Conservation (phyloP, 176 grass and related monocot genomes). For the Avena insularis region DNA sequence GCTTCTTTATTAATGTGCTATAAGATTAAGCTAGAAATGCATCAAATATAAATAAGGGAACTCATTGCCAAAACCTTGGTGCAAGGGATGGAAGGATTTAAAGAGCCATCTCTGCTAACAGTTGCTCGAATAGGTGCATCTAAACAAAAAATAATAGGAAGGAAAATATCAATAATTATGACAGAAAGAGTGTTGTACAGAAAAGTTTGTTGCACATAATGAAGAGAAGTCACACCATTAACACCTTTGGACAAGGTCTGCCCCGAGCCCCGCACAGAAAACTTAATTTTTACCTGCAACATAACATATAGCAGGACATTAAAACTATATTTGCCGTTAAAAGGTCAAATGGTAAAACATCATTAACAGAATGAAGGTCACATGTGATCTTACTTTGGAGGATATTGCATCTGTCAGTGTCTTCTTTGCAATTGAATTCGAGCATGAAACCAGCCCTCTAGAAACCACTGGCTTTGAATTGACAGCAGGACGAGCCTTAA, state of each 20-base stretch:
- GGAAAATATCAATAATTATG: conserved; percentile 14
- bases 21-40: neutral
- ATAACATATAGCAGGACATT: conserved; percentile 43
- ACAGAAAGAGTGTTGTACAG: neutral
- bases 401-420: conserved; percentile 45
- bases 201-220: conserved; percentile 14
- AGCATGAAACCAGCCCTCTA: conserved; percentile 17
- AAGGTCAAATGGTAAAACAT: conserved; percentile 9
- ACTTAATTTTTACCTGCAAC: conserved; percentile 56
- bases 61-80: conserved; percentile 41
- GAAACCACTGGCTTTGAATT: conserved; percentile 12
- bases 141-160: conserved; percentile 15
- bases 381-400: conserved; percentile 51
- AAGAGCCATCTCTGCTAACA: conserved; percentile 27
- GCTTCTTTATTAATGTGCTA: conserved; percentile 14
- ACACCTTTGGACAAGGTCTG: conserved; percentile 64
- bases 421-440: conserved; percentile 41
- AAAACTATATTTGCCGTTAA: conserved; percentile 25
- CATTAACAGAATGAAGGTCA: conserved; percentile 20
- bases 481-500: conserved; percentile 28
- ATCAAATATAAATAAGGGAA: conserved; percentile 41
- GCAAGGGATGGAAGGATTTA: conserved; percentile 38
- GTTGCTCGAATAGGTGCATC: conserved; percentile 46
- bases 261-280: conserved; percentile 29
- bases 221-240: conserved; percentile 30